Evolutionary conservation across 139 green algal genomes (phyloP), one percentile per base, ranked within the genome.

Genomic region (Trebouxia sp.): DNA sequence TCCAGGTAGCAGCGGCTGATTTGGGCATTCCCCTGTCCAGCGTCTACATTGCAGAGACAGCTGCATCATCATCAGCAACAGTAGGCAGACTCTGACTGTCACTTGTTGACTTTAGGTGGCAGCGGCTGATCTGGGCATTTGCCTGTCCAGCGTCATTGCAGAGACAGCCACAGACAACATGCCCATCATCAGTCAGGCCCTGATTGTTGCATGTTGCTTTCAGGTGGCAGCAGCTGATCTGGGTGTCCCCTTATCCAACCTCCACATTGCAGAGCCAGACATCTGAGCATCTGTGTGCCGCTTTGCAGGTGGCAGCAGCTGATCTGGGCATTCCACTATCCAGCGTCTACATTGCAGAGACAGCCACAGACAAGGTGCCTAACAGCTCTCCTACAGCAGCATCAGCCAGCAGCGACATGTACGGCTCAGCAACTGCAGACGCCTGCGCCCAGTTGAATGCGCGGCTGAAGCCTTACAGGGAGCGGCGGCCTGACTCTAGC

Each of bases 111-210:
- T n/a, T n/a, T n/a, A n/a, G n/a, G n/a, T n/a, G n/a, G n/a, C n/a
- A n/a, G n/a, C n/a, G n/a, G n/a, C n/a, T n/a, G n/a, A n/a, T n/a
- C n/a, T n/a, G n/a, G n/a, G n/a, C n/a, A n/a, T n/a, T n/a, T n/a
- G n/a, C n/a, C n/a, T n/a, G n/a, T n/a, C n/a, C n/a, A n/a, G n/a
- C n/a, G n/a, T n/a, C n/a, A n/a, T n/a, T n/a, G n/a, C n/a, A n/a
- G n/a, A n/a, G 84, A 98, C 95, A 2, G 91, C 89, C 70, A 98
- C 95, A 11, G 96, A 99, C 87, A 99, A 98, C 88, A 93, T 99
- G 39, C 42, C 94, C 96, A 82, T n/a, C 7, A 43, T 24, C 78
- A 83, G 42, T 81, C 85, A 0, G 83, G 65, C 41, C 67, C 70
- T 62, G 45, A 30, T 11, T 74, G 74, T 43, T 65, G 78, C 51